Percentiles rank a stretch among this genome's conserved stretches.
Conservation (phyloP, 306 rosid genomes). For the Casuarina glauca region DNA sequence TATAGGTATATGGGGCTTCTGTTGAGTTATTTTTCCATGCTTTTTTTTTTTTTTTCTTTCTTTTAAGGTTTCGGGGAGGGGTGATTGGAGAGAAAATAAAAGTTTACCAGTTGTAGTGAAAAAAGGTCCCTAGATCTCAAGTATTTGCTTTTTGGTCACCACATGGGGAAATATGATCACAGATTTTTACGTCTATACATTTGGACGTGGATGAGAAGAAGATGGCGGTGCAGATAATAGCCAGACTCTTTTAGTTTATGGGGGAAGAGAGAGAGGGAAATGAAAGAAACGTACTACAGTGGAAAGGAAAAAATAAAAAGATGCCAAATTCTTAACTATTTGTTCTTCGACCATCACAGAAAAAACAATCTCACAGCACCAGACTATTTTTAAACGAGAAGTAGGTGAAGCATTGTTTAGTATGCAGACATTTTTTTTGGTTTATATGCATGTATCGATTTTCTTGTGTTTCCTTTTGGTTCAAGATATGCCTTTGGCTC, state of each 20-base stretch:
- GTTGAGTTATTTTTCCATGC: too few species aligned
- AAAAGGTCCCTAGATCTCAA: not conserved
- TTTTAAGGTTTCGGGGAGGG: too few species aligned
- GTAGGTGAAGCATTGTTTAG: too few species aligned
- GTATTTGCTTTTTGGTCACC: not conserved
- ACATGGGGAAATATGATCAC: not conserved
- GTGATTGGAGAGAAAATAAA: too few species aligned
- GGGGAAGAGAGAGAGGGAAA: not conserved
- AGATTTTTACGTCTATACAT: not conserved
- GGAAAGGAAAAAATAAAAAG: not conserved
- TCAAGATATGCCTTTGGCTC: not conserved
- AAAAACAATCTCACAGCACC: too few species aligned
- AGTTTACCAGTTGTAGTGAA: too few species aligned
- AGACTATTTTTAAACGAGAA: too few species aligned
- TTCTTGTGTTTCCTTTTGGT: constrained; percentile 1
- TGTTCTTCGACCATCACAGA: too few species aligned
- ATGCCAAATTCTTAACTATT: too few species aligned
- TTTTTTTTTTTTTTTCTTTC: too few species aligned
- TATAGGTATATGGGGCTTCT: too few species aligned
- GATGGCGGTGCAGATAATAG: not conserved
- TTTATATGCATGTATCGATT: not conserved
- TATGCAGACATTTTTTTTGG: not conserved
- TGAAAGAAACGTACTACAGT: not conserved
- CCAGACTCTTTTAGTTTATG: too few species aligned
- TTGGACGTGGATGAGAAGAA: not conserved